Evolutionary conservation across 148 eudicot genomes (phyloP).

Genomic region (Selenicereus undatus): DNA sequence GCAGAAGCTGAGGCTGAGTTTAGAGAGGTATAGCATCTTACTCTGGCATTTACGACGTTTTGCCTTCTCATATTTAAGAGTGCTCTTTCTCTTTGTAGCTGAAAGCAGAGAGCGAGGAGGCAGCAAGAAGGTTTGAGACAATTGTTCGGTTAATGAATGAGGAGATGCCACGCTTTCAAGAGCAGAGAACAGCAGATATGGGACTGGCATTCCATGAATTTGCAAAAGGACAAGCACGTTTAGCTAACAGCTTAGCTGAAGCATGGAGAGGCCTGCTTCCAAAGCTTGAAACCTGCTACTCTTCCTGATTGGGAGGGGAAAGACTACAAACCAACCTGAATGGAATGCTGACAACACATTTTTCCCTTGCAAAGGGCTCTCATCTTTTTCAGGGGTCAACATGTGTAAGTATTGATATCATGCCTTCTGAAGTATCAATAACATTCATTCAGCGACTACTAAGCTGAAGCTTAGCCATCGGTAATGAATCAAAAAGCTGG

Average conservation of each 20-base stretch:
- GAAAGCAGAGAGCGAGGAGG: slow-evolving; percentile 81
- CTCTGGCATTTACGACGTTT: neutral
- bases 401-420: no score
- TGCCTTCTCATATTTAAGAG: slow-evolving; percentile 12
- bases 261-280: slow-evolving; percentile 97
- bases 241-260: slow-evolving; percentile 74
- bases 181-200: slow-evolving; percentile 82
- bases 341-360: slow-evolving; percentile 17
- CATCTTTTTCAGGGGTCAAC: no score
- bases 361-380: slow-evolving; percentile 12
- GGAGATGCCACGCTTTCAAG: slow-evolving; percentile 83
- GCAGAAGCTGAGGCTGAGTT: slow-evolving; percentile 77
- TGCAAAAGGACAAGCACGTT: slow-evolving; percentile 90
- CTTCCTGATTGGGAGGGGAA: slow-evolving; percentile 26
- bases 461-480: no score
- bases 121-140: slow-evolving; percentile 62
- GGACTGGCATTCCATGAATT: slow-evolving; percentile 97
- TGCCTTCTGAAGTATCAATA: no score
- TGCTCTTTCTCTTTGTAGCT: slow-evolving; percentile 45
- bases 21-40: slow-evolving; percentile 52
- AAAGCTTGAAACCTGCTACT: slow-evolving; percentile 80
- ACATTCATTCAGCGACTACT: no score
- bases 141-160: slow-evolving; percentile 75
- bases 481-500: no score
- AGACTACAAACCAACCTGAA: neutral